phyloP scores from a whole-genome alignment of 345 rosid genomes.

The Gossypium sturtianum region DNA sequence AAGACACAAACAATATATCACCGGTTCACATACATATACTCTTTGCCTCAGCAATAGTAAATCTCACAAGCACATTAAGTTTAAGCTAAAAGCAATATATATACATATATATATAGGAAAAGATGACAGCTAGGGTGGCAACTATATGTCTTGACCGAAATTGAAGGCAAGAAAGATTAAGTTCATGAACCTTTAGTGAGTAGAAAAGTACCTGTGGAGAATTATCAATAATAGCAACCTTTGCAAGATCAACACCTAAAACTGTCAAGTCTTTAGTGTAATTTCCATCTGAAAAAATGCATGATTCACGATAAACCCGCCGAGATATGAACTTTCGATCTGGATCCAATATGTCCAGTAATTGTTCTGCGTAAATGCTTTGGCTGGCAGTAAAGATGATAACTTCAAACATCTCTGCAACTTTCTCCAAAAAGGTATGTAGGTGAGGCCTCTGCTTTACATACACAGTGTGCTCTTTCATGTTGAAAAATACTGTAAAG shows the following conservation, averaged over 20 bases:
- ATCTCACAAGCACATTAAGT: constrained; percentile 7
- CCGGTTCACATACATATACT: neutral
- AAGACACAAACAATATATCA: neutral
- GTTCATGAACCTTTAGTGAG: constrained; percentile 9
- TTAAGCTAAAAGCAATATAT: neutral
- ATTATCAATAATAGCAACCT: constrained; percentile 92
- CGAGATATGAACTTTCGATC: constrained; percentile 64
- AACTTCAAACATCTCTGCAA: constrained; percentile 78
- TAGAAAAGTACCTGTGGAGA: constrained; percentile 73
- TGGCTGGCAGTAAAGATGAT: constrained; percentile 90
- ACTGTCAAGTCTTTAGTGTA: constrained; percentile 91
- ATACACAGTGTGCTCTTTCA: constrained; percentile 79
- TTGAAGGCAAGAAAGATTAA: constrained; percentile 5
- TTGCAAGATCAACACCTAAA: constrained; percentile 89
- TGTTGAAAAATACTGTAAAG: constrained; percentile 71
- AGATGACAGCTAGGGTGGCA: neutral
- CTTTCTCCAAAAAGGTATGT: constrained; percentile 73
- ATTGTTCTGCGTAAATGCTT: constrained; percentile 83
- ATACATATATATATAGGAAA: neutral
- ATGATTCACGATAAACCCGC: constrained; percentile 78
- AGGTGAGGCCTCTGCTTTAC: constrained; percentile 87
- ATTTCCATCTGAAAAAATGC: constrained; percentile 76
- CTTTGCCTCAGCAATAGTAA: neutral
- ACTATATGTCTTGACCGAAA: too few species aligned
- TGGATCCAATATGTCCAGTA: constrained; percentile 75